phyloP scores from a whole-genome alignment of 2,329 filamentous ascomycete genomes.

The Exophiala alcalophila region DNA sequence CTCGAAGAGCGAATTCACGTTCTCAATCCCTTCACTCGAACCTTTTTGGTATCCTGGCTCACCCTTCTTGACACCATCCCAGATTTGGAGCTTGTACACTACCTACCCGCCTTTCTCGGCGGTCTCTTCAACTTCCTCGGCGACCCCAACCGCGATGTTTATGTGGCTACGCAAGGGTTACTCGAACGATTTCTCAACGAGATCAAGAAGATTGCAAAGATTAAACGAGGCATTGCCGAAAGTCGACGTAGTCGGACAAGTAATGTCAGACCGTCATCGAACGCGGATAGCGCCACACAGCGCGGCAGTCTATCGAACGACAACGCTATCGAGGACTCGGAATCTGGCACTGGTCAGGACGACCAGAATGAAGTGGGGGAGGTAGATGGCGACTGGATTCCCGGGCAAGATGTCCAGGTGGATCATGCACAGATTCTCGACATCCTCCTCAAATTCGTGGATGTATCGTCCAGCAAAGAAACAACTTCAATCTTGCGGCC shows the following conservation, averaged over 20 bases:
- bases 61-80: constrained; percentile 93
- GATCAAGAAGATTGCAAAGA: constrained; percentile 87
- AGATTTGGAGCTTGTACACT: constrained; percentile 89
- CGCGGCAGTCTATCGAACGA: constrained; percentile 24
- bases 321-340: constrained; percentile 37
- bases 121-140: constrained; percentile 89
- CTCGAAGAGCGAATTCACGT: constrained; percentile 93
- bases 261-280: constrained; percentile 17
- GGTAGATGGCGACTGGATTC: constrained; percentile 90
- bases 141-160: constrained; percentile 89
- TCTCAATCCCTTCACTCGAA: constrained; percentile 89
- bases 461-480: constrained; percentile 40
- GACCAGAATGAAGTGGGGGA: constrained; percentile 57
- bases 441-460: constrained; percentile 84
- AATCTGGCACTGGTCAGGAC: constrained; percentile 52
- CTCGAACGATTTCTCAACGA: constrained; percentile 88
- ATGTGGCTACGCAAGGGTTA: constrained; percentile 83
- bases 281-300: constrained; percentile 34
- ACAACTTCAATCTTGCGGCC: constrained; percentile 22
- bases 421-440: constrained; percentile 89
- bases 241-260: constrained; percentile 67
- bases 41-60: constrained; percentile 95
- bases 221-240: constrained; percentile 89
- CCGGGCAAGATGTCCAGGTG: constrained; percentile 92
- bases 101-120: constrained; percentile 84